A percentile compares a stretch with the other conserved stretches of the same genome.
Conservation (phyloP, 257 asterid species). For the Solanum gandarillasii region DNA sequence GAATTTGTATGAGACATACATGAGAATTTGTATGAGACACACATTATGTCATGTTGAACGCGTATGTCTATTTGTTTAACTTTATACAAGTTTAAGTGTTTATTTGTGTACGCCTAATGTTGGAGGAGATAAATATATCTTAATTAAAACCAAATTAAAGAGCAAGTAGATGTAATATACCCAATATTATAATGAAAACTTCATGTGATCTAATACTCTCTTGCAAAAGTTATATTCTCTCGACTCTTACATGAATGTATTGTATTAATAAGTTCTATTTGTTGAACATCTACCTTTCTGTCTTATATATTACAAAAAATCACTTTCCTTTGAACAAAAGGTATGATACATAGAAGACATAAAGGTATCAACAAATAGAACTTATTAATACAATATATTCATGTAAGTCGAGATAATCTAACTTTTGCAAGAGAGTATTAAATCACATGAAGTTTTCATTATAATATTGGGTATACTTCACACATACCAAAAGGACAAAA, state of each 20-base stretch:
- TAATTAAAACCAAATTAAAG: no score
- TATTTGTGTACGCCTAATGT: no score
- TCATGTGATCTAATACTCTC: background rate
- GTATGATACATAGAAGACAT: background rate
- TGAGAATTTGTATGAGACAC: background rate
- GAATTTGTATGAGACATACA: background rate
- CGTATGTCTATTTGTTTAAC: background rate
- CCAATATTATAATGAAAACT: background rate
- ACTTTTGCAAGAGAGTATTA: background rate
- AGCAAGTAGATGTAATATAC: no score
- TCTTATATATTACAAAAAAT: no score
- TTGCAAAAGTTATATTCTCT: background rate
- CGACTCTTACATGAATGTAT: background rate
- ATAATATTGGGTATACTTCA: background rate
- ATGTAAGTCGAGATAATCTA: background rate
- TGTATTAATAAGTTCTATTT: background rate
- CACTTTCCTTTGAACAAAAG: no score
- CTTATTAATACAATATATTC: background rate
- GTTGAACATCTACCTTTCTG: background rate
- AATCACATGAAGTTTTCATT: background rate
- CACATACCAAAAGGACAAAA: background rate
- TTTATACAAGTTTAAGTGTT: no score
- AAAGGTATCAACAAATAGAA: no score
- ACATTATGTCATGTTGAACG: no score
- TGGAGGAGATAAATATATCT: no score